phyloP scores from a whole-genome alignment of 495 filamentous ascomycete species.

The Hyaloscypha hepaticicola region DNA sequence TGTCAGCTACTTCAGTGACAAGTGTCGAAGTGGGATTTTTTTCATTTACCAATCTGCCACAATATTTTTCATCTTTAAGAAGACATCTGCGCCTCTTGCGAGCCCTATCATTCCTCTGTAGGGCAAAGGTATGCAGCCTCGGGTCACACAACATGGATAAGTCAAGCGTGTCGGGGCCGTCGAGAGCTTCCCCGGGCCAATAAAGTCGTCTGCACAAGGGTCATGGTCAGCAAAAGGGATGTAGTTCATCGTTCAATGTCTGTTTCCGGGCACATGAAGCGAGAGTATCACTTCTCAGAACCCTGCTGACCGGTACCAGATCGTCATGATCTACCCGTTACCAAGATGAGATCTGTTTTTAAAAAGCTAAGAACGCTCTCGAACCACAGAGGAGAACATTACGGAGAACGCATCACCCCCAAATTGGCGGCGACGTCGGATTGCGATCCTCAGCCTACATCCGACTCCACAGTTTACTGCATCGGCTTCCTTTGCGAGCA shows the following conservation, averaged over 20 bases:
- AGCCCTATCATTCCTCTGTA: neutral
- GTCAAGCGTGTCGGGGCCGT: neutral
- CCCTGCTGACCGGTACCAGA: neutral
- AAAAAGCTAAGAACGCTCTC: neutral
- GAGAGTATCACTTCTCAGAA: neutral
- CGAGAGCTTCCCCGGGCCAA: constrained; percentile 1
- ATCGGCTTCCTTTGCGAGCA: too few relatives aligned
- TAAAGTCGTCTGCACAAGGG: neutral
- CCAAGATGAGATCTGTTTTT: neutral
- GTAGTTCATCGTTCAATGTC: neutral
- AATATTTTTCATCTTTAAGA: neutral
- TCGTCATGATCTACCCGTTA: neutral
- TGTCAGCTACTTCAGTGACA: neutral
- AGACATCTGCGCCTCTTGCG: neutral
- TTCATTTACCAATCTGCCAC: neutral
- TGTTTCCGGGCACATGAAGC: neutral
- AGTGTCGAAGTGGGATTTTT: neutral
- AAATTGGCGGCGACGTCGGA: too few relatives aligned
- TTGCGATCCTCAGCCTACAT: too few relatives aligned
- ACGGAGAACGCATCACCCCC: neutral
- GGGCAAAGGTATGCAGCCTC: neutral
- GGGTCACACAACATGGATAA: constrained; percentile 1
- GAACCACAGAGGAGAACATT: neutral
- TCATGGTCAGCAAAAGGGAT: neutral
- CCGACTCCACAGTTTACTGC: too few relatives aligned